Evolutionary conservation across 2,329 filamentous ascomycete genomes (phyloP), one percentile per base, ranked within the genome.

Genomic region (Venturia carpophila): DNA sequence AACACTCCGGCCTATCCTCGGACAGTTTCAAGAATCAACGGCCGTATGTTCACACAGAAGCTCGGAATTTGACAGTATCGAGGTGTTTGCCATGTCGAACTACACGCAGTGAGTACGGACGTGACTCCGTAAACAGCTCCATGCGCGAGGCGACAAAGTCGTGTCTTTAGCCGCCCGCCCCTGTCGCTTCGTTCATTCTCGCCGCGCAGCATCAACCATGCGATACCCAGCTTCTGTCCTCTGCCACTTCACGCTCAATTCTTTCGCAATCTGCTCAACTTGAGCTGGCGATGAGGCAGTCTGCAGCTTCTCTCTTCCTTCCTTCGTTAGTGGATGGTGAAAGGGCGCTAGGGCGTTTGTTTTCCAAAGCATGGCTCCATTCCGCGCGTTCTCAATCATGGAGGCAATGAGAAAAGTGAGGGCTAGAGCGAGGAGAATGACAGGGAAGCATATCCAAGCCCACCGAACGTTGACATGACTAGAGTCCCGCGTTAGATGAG

Each of bases 331-430:
- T 17, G 61, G 61, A 24, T 63, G 61, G 30, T 63, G 45, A 39
- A 63, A 63, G 0, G 42, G 42, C 7, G 61, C 61, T 30, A 63
- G n/a, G 2, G 61, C 11, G 61, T 63, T 63, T 27, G 61, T 39
- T 27, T 63, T 63, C 61, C 61, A 63, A 19, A 63, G 61, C 61
- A 63, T 64, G 1, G 63, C 63, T 42, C 63, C 63, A 52, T 55
- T 56, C 3, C 63, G 27, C 11, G 63, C 52, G 19, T 64, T 64
- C 17, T 64, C 30, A 15, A 64, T 19, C 37, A 64, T 64, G 21
- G 47, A 41, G 10, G 47, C 37, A 21, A 64, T 52, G 19, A 63
- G 43, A 43, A 63, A 63, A 27, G 37, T 30, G 34, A 63, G 45
- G 6, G 61, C 39, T 9, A 63, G 61, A 39, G 45, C 24, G 21